A percentile compares a stretch with the other conserved stretches of the same genome.
phyloP scores from a whole-genome alignment of 2,329 filamentous ascomycete genomes.

The Colletotrichum tanaceti region DNA sequence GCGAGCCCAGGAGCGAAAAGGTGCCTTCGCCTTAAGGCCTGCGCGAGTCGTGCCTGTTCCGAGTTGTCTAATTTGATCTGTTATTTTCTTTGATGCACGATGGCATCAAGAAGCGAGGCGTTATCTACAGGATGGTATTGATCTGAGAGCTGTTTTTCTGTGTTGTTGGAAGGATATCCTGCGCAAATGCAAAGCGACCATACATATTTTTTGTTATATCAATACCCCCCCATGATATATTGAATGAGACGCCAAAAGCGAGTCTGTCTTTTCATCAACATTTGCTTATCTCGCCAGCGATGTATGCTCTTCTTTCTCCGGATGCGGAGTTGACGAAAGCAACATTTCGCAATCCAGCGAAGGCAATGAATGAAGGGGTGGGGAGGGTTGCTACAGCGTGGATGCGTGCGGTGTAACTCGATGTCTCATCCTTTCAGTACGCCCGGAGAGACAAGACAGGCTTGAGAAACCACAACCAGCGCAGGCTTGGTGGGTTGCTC shows the following conservation, averaged over 20 bases:
- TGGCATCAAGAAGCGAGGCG: conserved; percentile 33
- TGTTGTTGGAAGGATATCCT: conserved; percentile 39
- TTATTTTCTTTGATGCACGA: background rate
- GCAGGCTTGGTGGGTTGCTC: conserved; percentile 30
- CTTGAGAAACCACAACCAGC: conserved; percentile 8
- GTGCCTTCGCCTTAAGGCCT: conserved; percentile 21
- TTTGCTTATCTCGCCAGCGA: background rate
- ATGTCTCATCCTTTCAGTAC: conserved; percentile 27
- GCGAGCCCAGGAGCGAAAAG: conserved; percentile 39
- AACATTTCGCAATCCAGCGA: background rate
- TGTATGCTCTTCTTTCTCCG: no score
- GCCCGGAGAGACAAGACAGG: background rate
- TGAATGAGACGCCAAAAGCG: conserved; percentile 32
- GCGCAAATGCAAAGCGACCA: conserved; percentile 30
- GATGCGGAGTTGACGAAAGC: background rate
- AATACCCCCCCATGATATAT: conserved; percentile 37
- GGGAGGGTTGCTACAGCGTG: background rate
- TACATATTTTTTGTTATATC: conserved; percentile 34
- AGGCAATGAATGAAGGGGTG: background rate
- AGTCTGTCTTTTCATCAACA: conserved; percentile 4
- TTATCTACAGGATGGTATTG: conserved; percentile 35
- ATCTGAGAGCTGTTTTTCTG: conserved; percentile 15
- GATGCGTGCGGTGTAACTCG: conserved; percentile 16
- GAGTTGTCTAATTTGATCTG: conserved; percentile 27
- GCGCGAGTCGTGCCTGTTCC: conserved; percentile 14